phyloP scores from a whole-genome alignment of 257 asterid genomes.

The Solanum boliviense region DNA sequence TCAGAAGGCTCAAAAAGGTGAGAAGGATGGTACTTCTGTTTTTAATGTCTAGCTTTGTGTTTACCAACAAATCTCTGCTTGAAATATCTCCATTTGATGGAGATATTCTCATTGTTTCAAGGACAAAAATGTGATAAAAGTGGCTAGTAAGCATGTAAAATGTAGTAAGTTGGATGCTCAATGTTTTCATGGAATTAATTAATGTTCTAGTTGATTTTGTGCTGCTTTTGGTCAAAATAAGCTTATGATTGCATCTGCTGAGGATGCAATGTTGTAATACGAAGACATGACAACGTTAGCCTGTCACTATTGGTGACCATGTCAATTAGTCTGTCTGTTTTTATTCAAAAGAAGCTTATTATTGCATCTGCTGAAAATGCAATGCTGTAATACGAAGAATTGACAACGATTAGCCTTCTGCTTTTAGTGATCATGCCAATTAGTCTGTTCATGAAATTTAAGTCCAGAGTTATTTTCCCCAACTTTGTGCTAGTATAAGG shows the following conservation, averaged over 20 bases:
- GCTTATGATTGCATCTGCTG: not conserved
- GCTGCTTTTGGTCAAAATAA: not conserved
- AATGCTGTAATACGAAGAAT: not conserved
- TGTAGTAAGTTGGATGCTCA: not conserved
- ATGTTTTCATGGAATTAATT: not conserved
- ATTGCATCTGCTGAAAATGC: not conserved
- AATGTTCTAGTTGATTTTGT: not conserved
- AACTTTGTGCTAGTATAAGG: not conserved
- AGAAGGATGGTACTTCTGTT: not conserved
- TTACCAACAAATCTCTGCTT: not conserved
- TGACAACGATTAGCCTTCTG: not conserved
- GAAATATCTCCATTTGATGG: not conserved
- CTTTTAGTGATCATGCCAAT: not conserved
- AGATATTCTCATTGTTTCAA: not conserved
- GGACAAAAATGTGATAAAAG: not conserved
- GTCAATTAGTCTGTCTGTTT: not conserved
- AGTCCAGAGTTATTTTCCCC: not conserved
- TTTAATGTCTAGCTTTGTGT: not conserved
- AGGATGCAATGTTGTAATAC: not conserved
- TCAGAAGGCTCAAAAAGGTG: constrained; percentile 90
- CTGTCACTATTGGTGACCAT: not conserved
- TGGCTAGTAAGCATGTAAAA: not conserved
- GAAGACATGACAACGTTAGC: not conserved
- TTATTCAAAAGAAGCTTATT: not conserved
- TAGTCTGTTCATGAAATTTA: not conserved